phyloP scores from a whole-genome alignment of 2,329 filamentous ascomycete genomes.

The Botrytis medusae region DNA sequence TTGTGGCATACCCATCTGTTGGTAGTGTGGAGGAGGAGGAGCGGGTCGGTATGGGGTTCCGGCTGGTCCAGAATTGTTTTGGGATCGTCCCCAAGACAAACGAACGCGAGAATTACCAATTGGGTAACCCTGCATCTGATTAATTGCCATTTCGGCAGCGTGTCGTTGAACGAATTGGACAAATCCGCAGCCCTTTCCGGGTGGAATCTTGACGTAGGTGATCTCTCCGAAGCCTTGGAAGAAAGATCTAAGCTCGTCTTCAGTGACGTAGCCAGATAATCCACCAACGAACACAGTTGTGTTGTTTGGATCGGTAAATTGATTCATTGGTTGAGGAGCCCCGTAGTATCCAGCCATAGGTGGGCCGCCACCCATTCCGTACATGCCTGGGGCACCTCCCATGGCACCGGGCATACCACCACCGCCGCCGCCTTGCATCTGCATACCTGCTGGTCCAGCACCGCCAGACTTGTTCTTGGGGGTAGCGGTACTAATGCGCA shows the following conservation, averaged over 20 bases:
- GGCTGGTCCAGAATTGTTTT: conserved; percentile 97
- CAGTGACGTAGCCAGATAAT: conserved; percentile 94
- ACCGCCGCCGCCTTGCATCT: conserved; percentile 41
- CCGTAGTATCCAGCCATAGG: conserved; percentile 68
- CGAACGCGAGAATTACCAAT: conserved; percentile 98
- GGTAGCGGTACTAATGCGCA: conserved; percentile 97
- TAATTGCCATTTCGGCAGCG: conserved; percentile 99
- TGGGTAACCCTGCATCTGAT: conserved; percentile 99
- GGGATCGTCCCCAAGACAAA: conserved; percentile 93
- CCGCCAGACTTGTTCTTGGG: conserved; percentile 79
- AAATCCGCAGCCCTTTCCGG: conserved; percentile 98
- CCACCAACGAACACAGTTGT: conserved; percentile 98
- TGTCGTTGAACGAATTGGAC: conserved; percentile 99
- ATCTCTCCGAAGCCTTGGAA: conserved; percentile 99
- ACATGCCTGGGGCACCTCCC: conserved; percentile 56
- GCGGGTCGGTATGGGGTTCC: conserved; percentile 96
- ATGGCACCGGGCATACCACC: conserved; percentile 49
- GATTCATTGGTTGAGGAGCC: conserved; percentile 86
- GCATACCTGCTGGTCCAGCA: conserved; percentile 53
- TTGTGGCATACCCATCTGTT: conserved; percentile 53
- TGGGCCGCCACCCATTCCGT: conserved; percentile 58
- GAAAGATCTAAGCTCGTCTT: conserved; percentile 99
- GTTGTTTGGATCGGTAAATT: conserved; percentile 99
- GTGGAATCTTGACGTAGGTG: conserved; percentile 99
- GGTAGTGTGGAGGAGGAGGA: conserved; percentile 74